phyloP scores from a whole-genome alignment of 1,139 yeast species.

The Kurtzmaniella quercitrusa region DNA sequence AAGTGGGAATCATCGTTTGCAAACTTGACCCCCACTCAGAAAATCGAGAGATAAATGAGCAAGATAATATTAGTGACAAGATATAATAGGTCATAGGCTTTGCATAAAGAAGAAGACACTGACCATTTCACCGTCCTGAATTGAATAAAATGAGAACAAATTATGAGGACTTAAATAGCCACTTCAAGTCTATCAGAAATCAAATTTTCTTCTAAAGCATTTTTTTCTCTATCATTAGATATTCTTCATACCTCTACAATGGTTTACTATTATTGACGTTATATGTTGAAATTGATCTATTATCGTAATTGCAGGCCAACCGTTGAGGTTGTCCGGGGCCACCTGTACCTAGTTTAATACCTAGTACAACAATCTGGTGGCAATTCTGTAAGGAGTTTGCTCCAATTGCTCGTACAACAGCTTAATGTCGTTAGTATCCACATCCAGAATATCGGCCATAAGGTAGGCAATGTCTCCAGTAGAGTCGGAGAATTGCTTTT shows the following conservation, averaged over 20 bases:
- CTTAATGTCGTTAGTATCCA: conserved; percentile 77
- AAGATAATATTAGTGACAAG: no score
- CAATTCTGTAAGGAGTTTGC: conserved; percentile 85
- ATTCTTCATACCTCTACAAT: background rate
- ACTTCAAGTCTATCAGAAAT: background rate
- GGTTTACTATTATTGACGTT: background rate
- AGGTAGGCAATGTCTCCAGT: conserved; percentile 94
- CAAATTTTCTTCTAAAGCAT: background rate
- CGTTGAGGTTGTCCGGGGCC: background rate
- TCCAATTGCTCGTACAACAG: conserved; percentile 81
- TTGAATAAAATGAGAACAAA: no score
- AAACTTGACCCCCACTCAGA: no score
- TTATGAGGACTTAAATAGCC: background rate
- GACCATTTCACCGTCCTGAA: no score
- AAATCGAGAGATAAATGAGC: no score
- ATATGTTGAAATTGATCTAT: background rate
- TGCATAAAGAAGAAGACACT: no score
- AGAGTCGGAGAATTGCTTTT: conserved; percentile 95
- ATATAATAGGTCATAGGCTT: no score
- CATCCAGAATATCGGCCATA: conserved; percentile 96
- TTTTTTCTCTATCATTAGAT: background rate
- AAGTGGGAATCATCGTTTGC: no score
- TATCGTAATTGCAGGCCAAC: background rate
- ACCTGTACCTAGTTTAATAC: background rate
- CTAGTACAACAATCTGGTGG: conserved; percentile 85